phyloP scores from a whole-genome alignment of 495 filamentous ascomycete genomes.

The Xylaria longipes region DNA sequence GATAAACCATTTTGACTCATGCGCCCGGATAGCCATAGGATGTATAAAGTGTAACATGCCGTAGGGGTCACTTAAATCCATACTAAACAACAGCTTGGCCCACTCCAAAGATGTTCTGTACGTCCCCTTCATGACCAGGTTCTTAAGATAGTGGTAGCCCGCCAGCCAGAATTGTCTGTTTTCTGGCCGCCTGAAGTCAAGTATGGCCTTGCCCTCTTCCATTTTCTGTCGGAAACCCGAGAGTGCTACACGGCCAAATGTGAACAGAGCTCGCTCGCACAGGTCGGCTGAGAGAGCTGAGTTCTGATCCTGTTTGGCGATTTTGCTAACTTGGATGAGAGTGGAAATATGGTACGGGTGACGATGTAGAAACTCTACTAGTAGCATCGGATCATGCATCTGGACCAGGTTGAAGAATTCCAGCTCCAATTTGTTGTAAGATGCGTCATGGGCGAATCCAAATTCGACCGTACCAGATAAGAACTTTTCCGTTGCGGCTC shows the following conservation, averaged over 20 bases:
- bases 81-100: conserved; percentile 79
- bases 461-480: conserved; percentile 66
- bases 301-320: conserved; percentile 88
- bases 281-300: conserved; percentile 84
- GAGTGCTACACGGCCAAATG: conserved; percentile 84
- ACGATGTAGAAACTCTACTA: conserved; percentile 51
- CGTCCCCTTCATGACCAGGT: conserved; percentile 87
- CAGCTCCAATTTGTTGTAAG: conserved; percentile 78
- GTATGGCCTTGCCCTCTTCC: conserved; percentile 76
- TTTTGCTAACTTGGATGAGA: conserved; percentile 88
- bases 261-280: conserved; percentile 89
- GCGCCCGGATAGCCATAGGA: conserved; percentile 78
- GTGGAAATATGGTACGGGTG: conserved; percentile 87
- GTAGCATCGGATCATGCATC: conserved; percentile 75
- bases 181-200: conserved; percentile 79
- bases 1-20: conserved; percentile 77
- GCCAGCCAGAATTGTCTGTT: conserved; percentile 94
- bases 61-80: conserved; percentile 86
- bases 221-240: conserved; percentile 78
- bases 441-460: conserved; percentile 73
- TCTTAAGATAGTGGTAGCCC: conserved; percentile 84
- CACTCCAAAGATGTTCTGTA: conserved; percentile 93
- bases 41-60: conserved; percentile 79
- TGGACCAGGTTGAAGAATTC: conserved; percentile 81
- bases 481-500: conserved; percentile 16